Percentiles rank a stretch among this genome's conserved stretches.
phyloP scores from a whole-genome alignment of 139 green algal genomes.

The Volvox reticuliferus region DNA sequence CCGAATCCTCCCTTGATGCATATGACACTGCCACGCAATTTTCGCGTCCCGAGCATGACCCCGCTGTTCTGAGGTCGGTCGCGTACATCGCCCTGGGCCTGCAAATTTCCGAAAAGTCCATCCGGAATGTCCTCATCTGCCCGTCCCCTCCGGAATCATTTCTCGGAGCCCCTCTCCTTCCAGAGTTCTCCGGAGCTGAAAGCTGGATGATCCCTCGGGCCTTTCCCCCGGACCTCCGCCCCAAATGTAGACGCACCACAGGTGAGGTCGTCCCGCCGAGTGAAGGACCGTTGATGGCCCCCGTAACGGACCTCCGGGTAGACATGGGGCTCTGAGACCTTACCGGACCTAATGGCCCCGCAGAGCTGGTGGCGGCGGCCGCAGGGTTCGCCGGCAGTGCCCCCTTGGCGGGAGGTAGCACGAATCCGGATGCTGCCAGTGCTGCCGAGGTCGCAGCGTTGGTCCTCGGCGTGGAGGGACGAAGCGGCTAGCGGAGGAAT shows the following conservation, averaged over 20 bases:
- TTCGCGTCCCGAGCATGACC: too few species aligned
- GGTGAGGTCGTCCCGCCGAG: background rate
- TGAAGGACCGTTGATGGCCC: background rate
- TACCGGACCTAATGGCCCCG: background rate
- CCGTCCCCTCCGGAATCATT: too few species aligned
- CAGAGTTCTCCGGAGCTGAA: too few species aligned
- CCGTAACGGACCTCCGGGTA: background rate
- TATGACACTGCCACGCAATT: too few species aligned
- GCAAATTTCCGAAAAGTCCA: too few species aligned
- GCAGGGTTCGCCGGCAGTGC: background rate
- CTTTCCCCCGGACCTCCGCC: too few species aligned
- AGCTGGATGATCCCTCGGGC: too few species aligned
- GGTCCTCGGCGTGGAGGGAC: background rate
- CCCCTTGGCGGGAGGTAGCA: constrained; percentile 22
- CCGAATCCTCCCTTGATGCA: too few species aligned
- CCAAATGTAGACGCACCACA: background rate
- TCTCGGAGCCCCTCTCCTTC: too few species aligned
- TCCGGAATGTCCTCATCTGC: too few species aligned
- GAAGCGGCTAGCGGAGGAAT: background rate
- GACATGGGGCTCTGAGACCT: constrained; percentile 37
- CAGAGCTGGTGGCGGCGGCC: background rate
- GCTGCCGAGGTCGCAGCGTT: background rate
- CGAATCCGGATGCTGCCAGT: background rate
- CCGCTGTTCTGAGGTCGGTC: too few species aligned
- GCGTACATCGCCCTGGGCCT: too few species aligned